Conservation (phyloP, 257 asterid species). For the Leonotis leonurus region DNA sequence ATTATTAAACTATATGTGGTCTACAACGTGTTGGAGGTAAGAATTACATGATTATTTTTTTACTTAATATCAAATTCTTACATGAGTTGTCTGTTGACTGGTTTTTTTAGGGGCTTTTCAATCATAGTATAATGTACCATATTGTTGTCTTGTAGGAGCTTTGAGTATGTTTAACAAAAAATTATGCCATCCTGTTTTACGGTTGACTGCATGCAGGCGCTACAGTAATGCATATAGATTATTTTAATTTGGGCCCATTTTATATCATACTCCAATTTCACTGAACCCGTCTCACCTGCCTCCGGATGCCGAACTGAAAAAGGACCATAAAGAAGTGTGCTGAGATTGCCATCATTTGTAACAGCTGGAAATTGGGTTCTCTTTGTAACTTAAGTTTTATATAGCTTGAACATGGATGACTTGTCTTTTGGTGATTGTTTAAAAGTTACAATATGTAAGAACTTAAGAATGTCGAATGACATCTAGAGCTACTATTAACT, state of each 20-base stretch:
- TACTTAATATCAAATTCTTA: conserved; percentile 5
- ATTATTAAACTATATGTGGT: conserved; percentile 91
- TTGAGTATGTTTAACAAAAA: too few species aligned
- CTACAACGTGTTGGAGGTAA: conserved; percentile 96
- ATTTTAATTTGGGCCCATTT: background rate
- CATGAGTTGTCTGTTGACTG: background rate
- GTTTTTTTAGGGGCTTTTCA: too few species aligned
- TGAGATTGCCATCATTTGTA: background rate
- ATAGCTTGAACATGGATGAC: background rate
- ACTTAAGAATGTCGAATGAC: conserved; percentile 3
- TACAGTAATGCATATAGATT: too few species aligned
- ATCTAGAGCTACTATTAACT: background rate
- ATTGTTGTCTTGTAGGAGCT: too few species aligned
- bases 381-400: conserved; percentile 1
- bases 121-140: too few species aligned
- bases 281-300: background rate
- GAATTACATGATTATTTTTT: conserved; percentile 11
- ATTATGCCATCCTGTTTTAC: too few species aligned
- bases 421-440: background rate
- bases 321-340: background rate
- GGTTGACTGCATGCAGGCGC: too few species aligned
- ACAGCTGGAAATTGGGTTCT: background rate
- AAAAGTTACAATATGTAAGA: background rate
- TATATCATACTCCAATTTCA: background rate
- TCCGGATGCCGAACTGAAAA: background rate